Conservation (phyloP, 192 early-diverging fungal species). For the Funneliformis geosporum region DNA sequence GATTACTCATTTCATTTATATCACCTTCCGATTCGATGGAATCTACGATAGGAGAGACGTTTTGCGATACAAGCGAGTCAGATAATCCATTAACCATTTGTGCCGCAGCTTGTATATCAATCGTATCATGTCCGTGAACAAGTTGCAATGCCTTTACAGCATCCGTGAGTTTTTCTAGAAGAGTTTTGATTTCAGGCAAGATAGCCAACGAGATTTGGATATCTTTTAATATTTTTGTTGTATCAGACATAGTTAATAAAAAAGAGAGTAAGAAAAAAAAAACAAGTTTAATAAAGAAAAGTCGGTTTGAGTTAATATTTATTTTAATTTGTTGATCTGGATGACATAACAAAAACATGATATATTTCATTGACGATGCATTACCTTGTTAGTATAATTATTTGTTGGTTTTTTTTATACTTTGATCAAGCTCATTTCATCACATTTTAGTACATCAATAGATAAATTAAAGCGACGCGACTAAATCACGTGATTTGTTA, state of each 20-base stretch:
- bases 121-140: not conserved
- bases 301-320: not conserved
- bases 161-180: conserved; percentile 4
- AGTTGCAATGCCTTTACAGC: not conserved
- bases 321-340: not conserved
- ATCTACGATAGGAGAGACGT: not conserved
- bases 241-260: not conserved
- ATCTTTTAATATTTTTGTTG: not conserved
- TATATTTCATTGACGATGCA: not conserved
- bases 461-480: too few species aligned
- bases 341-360: not conserved
- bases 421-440: too few species aligned
- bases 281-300: not conserved
- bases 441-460: too few species aligned
- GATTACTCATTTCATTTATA: not conserved
- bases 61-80: not conserved
- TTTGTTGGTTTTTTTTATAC: too few species aligned
- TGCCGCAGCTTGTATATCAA: not conserved
- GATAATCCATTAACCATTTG: not conserved
- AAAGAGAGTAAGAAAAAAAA: not conserved
- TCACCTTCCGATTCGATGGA: not conserved
- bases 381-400: too few species aligned
- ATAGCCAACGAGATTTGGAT: conserved; percentile 12
- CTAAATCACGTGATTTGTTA: too few species aligned
- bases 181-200: conserved; percentile 12